These are phyloP conservation scores for Grosmannia serpens DNA, from an alignment of 2,329 filamentous ascomycete genomes.

Conservation along the genomic window DNA sequence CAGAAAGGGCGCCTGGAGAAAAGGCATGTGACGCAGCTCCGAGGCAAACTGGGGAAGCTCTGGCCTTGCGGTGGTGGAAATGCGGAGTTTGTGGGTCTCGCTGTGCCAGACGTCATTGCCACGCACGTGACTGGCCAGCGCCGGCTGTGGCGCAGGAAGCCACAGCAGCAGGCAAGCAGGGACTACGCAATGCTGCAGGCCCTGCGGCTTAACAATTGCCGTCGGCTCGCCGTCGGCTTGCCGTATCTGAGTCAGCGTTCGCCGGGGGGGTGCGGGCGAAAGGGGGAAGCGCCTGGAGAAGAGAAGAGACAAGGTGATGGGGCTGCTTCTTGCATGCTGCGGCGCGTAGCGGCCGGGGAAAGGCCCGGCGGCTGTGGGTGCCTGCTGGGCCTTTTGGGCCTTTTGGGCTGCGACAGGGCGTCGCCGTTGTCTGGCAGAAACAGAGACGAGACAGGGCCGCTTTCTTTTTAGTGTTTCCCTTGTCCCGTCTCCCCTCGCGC, in stretches of 20 bases:
- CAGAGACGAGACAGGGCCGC: too few relatives aligned
- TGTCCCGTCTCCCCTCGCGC: background rate
- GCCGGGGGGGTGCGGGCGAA: background rate
- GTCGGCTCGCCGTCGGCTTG: too few relatives aligned
- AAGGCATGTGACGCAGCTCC: constrained; percentile 11
- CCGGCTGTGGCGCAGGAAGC: background rate
- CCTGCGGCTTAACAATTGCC: too few relatives aligned
- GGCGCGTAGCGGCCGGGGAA: background rate
- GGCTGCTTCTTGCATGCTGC: background rate
- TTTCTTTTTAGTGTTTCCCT: background rate
- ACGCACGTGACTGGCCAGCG: background rate
- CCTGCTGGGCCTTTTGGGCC: too few relatives aligned
- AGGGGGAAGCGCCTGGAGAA: background rate
- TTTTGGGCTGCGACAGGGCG: too few relatives aligned
- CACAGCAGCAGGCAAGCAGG: background rate
- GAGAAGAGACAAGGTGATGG: background rate
- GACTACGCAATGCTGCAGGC: too few relatives aligned
- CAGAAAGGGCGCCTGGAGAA: background rate
- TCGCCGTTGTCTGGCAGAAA: background rate
- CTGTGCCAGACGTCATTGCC: background rate
- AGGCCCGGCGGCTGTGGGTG: background rate
- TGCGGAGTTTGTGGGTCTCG: constrained; percentile 1
- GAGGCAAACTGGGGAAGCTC: constrained; percentile 5
- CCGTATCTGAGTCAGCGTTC: too few relatives aligned
- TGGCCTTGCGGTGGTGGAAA: background rate